Evolutionary conservation across 208 protist species (phyloP).

Genomic region (Crithidia bombi): DNA sequence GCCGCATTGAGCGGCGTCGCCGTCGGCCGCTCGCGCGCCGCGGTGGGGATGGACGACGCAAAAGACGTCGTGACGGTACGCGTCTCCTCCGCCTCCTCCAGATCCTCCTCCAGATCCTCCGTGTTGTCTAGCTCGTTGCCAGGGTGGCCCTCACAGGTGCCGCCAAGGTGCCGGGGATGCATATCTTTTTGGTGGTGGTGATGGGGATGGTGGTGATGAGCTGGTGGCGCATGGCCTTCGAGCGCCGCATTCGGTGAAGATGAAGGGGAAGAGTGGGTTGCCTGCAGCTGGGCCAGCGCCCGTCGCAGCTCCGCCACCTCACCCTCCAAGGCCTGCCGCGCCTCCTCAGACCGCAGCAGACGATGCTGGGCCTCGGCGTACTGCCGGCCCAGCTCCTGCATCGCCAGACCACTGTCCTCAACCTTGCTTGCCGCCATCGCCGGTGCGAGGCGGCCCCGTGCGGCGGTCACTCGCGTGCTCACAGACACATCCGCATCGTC

Average conservation of each 20-base stretch:
- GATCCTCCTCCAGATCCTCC: background rate
- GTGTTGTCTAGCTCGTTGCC: background rate
- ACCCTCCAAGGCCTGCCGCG: slow-evolving; percentile 31
- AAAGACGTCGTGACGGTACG: slow-evolving; percentile 23
- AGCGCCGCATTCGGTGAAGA: background rate
- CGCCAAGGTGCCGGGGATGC: background rate
- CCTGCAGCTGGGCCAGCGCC: slow-evolving; percentile 25
- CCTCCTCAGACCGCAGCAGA: slow-evolving; percentile 42
- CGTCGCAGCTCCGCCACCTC: slow-evolving; percentile 41
- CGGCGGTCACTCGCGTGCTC: slow-evolving; percentile 29
- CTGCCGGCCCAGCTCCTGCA: slow-evolving; percentile 47
- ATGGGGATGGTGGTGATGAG: background rate
- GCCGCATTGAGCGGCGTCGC: background rate
- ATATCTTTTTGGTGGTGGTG: background rate
- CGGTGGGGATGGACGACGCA: slow-evolving; percentile 28
- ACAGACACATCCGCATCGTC: slow-evolving; percentile 29
- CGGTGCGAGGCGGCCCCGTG: background rate
- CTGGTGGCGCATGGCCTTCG: background rate
- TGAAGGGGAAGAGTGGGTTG: background rate
- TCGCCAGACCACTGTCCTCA: slow-evolving; percentile 30
- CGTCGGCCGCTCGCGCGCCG: slow-evolving; percentile 6
- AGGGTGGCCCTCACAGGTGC: background rate
- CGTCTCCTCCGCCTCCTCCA: slow-evolving; percentile 14
- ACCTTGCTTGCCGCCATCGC: slow-evolving; percentile 9
- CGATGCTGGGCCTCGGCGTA: slow-evolving; percentile 55